A percentile compares a stretch with the other conserved stretches of the same genome.
phyloP scores from a whole-genome alignment of 345 rosid species.

The Fremontodendron californicum region DNA sequence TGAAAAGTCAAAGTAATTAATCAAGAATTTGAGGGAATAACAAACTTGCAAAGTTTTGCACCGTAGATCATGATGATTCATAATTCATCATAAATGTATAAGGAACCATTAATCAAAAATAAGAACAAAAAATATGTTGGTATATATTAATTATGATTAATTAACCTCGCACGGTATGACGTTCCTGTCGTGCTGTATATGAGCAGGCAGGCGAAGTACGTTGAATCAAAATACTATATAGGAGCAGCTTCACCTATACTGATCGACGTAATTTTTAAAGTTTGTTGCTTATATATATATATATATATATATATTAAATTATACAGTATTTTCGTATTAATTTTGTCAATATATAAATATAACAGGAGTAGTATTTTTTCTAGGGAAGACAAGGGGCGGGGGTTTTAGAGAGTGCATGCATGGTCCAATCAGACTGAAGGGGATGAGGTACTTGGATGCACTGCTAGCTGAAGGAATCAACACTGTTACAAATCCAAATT shows the following conservation, averaged over 20 bases:
- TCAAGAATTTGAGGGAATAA: background rate
- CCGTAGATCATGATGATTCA: background rate
- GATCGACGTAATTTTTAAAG: background rate
- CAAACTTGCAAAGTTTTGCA: background rate
- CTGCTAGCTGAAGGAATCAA: constrained; percentile 6
- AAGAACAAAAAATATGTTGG: background rate
- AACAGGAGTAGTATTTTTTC: background rate
- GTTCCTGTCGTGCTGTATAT: background rate
- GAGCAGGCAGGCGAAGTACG: background rate
- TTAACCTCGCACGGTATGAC: background rate
- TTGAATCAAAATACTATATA: background rate
- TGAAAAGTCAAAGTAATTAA: background rate
- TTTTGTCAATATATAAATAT: background rate
- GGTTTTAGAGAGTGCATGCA: background rate
- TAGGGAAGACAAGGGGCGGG: background rate
- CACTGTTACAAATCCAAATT: constrained; percentile 27
- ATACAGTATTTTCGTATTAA: background rate
- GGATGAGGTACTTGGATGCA: background rate
- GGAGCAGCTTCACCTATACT: background rate
- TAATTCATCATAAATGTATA: background rate
- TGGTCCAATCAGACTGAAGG: constrained; percentile 20
- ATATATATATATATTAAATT: background rate
- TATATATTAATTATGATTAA: too few relatives aligned
- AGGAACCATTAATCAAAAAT: background rate
- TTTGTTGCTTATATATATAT: background rate